These are phyloP conservation scores for Microbotryum lychnidis-dioicae DNA, from an alignment of 1,284 basidiomycete species.

Conservation along the genomic window DNA sequence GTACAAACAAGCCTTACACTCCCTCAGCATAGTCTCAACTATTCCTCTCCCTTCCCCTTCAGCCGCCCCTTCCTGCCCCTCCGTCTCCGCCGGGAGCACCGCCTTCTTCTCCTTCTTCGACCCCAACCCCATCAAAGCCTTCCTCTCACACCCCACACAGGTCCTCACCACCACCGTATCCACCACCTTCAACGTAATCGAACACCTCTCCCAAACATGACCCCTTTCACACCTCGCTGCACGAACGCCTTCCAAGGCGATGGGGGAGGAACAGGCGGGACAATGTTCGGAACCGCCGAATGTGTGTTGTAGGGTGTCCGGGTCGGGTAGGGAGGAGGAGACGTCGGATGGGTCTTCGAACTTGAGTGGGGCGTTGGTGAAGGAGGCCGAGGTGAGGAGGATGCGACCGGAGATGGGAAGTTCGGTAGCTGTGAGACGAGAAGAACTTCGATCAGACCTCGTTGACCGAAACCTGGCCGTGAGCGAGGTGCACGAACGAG, in stretches of 20 bases:
- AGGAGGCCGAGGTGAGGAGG: constrained; percentile 16
- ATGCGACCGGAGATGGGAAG: constrained; percentile 7
- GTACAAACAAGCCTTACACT: constrained; percentile 16
- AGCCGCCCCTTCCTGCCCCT: not conserved
- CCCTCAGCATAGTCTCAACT: constrained; percentile 3
- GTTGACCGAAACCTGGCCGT: too few relatives aligned
- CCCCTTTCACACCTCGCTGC: constrained; percentile 11
- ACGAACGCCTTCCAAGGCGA: constrained; percentile 10
- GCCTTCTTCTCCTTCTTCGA: not conserved
- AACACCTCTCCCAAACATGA: constrained; percentile 27
- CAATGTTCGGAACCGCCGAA: constrained; percentile 7
- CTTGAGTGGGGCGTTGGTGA: not conserved
- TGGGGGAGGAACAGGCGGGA: constrained; percentile 12
- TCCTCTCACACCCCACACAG: constrained; percentile 16
- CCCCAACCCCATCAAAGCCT: constrained; percentile 10
- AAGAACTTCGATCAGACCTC: too few relatives aligned
- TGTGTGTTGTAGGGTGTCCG: constrained; percentile 6
- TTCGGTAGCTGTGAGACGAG: not conserved
- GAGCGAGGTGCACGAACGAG: not conserved
- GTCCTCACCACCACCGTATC: constrained; percentile 15
- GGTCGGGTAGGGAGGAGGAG: not conserved
- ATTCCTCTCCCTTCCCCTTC: not conserved
- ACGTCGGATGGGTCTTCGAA: not conserved
- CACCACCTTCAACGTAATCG: constrained; percentile 18
- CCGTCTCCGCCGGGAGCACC: not conserved